These are phyloP conservation scores for Candida michaelii DNA, from an alignment of 805 yeast species.

Conservation along the genomic window DNA sequence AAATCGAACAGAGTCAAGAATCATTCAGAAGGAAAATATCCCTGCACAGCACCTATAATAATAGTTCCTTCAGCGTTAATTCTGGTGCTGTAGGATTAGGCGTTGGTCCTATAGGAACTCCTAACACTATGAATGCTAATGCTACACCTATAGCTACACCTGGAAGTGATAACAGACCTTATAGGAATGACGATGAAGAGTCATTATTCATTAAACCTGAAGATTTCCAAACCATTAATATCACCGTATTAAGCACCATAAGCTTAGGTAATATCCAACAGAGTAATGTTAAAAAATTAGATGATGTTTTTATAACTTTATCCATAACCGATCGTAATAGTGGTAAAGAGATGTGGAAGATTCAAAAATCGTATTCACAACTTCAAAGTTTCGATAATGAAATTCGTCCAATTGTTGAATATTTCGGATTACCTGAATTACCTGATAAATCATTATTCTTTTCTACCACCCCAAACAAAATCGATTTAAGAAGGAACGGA, in stretches of 20 bases:
- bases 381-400: constrained; percentile 61
- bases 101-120: not conserved
- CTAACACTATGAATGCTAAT: not conserved
- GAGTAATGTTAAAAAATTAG: constrained; percentile 41
- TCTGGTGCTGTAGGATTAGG: not conserved
- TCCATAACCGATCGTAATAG: constrained; percentile 62
- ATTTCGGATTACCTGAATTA: constrained; percentile 57
- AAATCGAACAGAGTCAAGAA: constrained; percentile 15
- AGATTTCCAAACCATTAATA: constrained; percentile 51
- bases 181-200: constrained; percentile 36
- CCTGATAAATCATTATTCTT: constrained; percentile 65
- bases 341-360: constrained; percentile 70
- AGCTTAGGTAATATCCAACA: constrained; percentile 15
- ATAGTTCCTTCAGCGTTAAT: constrained; percentile 4
- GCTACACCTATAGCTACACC: constrained; percentile 5
- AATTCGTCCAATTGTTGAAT: constrained; percentile 51
- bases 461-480: constrained; percentile 60
- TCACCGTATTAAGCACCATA: constrained; percentile 46
- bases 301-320: constrained; percentile 61
- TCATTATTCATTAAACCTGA: constrained; percentile 58
- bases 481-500: constrained; percentile 57
- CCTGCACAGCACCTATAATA: not conserved
- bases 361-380: constrained; percentile 62
- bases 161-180: constrained; percentile 11
- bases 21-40: constrained; percentile 8